phyloP scores from a whole-genome alignment of 208 protist species.

The Trypanosoma congolense region DNA sequence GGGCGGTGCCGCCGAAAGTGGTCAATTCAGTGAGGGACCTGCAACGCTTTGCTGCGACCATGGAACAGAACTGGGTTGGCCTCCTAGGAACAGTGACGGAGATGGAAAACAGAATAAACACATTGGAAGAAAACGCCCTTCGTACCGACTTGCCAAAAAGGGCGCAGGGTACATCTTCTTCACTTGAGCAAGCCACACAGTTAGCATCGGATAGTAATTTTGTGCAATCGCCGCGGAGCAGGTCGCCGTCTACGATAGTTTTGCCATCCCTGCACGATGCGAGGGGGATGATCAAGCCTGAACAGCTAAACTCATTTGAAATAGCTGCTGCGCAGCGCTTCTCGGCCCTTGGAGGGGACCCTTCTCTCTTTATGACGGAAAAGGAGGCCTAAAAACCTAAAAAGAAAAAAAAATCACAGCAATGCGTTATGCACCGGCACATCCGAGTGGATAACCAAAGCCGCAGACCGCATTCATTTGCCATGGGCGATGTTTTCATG shows the following conservation, averaged over 20 bases:
- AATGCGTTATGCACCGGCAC: too few species aligned
- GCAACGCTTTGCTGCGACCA: slow-evolving; percentile 55
- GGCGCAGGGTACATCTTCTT: slow-evolving; percentile 1
- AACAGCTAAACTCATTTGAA: slow-evolving; percentile 75
- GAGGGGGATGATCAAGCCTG: slow-evolving; percentile 42
- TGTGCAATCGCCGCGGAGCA: background rate
- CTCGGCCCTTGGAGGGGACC: slow-evolving; percentile 57
- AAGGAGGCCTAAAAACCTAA: slow-evolving; percentile 9
- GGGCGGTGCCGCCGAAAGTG: slow-evolving; percentile 34
- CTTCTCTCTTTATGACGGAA: slow-evolving; percentile 27
- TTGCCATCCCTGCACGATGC: slow-evolving; percentile 9
- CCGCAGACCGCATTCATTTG: background rate
- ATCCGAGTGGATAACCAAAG: background rate
- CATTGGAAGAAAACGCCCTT: slow-evolving; percentile 50
- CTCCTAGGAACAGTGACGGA: slow-evolving; percentile 52
- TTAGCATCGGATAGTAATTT: background rate
- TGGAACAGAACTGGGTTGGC: slow-evolving; percentile 78
- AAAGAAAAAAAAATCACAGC: too few species aligned
- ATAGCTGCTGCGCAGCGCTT: slow-evolving; percentile 50
- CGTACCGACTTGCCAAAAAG: slow-evolving; percentile 23
- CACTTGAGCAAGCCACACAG: background rate
- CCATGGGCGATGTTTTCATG: too few species aligned
- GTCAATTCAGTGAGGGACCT: slow-evolving; percentile 58
- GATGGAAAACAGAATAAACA: slow-evolving; percentile 49
- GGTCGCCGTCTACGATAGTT: background rate